Conservation (phyloP, 2,329 filamentous ascomycete genomes). For the Neopestalotiopsis sp. region DNA sequence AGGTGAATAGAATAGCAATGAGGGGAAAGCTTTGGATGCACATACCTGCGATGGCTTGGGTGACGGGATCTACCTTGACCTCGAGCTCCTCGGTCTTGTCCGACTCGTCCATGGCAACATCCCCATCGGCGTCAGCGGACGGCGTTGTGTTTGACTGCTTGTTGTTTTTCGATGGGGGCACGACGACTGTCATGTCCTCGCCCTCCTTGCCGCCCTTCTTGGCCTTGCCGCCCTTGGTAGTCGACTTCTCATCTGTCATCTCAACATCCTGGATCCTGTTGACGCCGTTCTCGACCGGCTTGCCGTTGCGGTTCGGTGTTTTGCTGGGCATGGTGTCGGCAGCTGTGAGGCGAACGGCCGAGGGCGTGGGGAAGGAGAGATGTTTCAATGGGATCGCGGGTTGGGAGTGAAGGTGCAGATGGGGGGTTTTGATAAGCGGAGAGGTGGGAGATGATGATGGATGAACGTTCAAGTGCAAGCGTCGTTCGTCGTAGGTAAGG, state of each 20-base stretch:
- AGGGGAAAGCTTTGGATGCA: slow-evolving; percentile 21
- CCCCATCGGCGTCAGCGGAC: slow-evolving; percentile 67
- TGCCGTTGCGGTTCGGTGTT: slow-evolving; percentile 74
- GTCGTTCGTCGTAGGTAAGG: slow-evolving; percentile 3
- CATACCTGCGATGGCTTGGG: slow-evolving; percentile 66
- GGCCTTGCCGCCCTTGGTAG: slow-evolving; percentile 64
- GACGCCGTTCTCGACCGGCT: slow-evolving; percentile 71
- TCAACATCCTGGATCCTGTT: slow-evolving; percentile 72
- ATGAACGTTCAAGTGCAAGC: slow-evolving; percentile 9
- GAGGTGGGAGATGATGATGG: slow-evolving; percentile 8
- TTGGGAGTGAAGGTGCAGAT: not conserved
- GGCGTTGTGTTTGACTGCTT: slow-evolving; percentile 61
- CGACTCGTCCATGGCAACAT: slow-evolving; percentile 72
- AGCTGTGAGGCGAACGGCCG: slow-evolving; percentile 27
- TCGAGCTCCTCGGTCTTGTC: slow-evolving; percentile 54
- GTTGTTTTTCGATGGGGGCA: slow-evolving; percentile 72
- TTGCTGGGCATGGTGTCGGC: slow-evolving; percentile 67
- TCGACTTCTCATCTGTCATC: slow-evolving; percentile 68
- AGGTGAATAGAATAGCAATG: not conserved
- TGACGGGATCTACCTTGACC: slow-evolving; percentile 64
- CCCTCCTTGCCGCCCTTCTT: slow-evolving; percentile 70
- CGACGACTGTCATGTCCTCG: slow-evolving; percentile 82
- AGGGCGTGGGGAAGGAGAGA: not conserved
- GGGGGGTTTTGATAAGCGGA: not conserved
- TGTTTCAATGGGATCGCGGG: slow-evolving; percentile 7